A percentile compares a stretch with the other conserved stretches of the same genome.
These are phyloP conservation scores for Agrocybe chaxingu DNA, from an alignment of 768 basidiomycete genomes.

Conservation along the genomic window DNA sequence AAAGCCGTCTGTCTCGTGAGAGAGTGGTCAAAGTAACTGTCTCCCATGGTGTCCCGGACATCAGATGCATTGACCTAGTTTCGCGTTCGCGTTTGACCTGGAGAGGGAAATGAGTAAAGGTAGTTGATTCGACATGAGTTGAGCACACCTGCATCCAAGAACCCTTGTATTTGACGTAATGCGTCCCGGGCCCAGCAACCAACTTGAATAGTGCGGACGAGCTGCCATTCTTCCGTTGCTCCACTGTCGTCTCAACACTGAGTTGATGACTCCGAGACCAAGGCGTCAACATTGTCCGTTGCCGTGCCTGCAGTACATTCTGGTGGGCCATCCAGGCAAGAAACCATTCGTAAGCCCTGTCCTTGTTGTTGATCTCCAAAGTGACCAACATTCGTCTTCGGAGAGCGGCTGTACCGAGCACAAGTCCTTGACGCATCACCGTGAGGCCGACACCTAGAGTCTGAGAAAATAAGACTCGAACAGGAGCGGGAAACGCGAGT, in stretches of 20 bases:
- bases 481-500: background rate
- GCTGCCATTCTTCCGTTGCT: conserved; percentile 88
- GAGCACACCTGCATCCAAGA: conserved; percentile 91
- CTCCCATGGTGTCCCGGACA: conserved; percentile 95
- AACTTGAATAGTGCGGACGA: conserved; percentile 86
- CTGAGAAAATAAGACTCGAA: conserved; percentile 36
- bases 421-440: conserved; percentile 64
- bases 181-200: conserved; percentile 94
- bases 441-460: conserved; percentile 88
- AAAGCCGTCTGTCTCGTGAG: conserved; percentile 79
- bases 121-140: background rate
- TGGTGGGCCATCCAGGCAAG: conserved; percentile 92
- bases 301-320: conserved; percentile 23
- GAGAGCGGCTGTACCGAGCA: conserved; percentile 69
- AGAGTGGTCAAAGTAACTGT: conserved; percentile 93
- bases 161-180: conserved; percentile 85
- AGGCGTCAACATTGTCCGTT: conserved; percentile 22
- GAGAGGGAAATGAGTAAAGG: conserved; percentile 8
- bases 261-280: conserved; percentile 87
- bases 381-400: conserved; percentile 91
- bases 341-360: conserved; percentile 95
- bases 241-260: conserved; percentile 89
- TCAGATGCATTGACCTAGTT: conserved; percentile 85
- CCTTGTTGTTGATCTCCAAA: conserved; percentile 94
- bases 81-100: conserved; percentile 95